phyloP scores from a whole-genome alignment of 2,329 filamentous ascomycete species.

The Trichoderma atroviride region DNA sequence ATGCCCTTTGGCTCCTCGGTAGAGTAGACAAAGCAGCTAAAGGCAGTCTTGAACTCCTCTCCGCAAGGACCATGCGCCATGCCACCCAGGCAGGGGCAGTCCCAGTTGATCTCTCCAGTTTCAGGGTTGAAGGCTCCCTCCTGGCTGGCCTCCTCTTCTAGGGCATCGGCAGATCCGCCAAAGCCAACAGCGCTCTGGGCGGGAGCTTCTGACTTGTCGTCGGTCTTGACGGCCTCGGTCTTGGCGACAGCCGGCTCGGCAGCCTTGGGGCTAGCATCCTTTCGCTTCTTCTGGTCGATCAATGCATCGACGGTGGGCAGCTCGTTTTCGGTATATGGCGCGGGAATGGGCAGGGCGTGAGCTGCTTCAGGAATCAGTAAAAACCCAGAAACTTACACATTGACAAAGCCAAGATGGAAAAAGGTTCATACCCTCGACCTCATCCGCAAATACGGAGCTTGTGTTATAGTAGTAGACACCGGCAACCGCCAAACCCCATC shows the following conservation, averaged over 20 bases:
- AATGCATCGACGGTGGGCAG: slow-evolving; percentile 68
- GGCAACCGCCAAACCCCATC: slow-evolving; percentile 75
- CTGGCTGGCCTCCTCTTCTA: slow-evolving; percentile 81
- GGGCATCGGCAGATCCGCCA: slow-evolving; percentile 49
- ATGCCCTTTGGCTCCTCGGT: slow-evolving; percentile 95
- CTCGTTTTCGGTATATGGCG: slow-evolving; percentile 59
- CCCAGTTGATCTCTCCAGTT: slow-evolving; percentile 99
- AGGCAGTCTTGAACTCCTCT: slow-evolving; percentile 91
- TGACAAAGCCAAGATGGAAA: neutral
- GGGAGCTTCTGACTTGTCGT: slow-evolving; percentile 35
- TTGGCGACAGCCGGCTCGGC: slow-evolving; percentile 26
- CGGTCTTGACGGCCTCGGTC: slow-evolving; percentile 31
- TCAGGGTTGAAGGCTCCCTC: slow-evolving; percentile 97
- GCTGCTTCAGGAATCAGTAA: slow-evolving; percentile 30
- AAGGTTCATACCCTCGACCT: slow-evolving; percentile 66
- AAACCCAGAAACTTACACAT: neutral
- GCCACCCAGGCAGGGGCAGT: slow-evolving; percentile 93
- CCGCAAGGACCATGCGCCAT: slow-evolving; percentile 97
- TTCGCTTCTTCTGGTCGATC: slow-evolving; percentile 61
- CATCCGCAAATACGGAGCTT: slow-evolving; percentile 82
- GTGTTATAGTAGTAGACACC: slow-evolving; percentile 95
- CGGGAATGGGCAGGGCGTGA: slow-evolving; percentile 45
- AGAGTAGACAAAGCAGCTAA: slow-evolving; percentile 98
- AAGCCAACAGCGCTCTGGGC: slow-evolving; percentile 33
- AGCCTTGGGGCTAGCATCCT: slow-evolving; percentile 45